Percentiles rank a stretch among this genome's conserved stretches.
Conservation (phyloP, 129 eudicot species). For the Centella asiatica region DNA sequence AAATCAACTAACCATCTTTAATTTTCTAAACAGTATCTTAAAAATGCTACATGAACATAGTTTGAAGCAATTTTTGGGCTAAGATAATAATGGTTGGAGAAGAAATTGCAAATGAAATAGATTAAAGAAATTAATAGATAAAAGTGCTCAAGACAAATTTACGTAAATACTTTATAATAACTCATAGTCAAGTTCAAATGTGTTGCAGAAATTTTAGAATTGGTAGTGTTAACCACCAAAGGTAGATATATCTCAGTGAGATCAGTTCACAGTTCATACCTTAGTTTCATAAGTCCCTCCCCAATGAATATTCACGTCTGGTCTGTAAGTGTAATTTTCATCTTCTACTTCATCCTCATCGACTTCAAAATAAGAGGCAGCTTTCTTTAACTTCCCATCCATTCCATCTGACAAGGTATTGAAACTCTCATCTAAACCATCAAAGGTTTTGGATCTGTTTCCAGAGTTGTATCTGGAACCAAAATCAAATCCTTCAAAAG, state of each 20-base stretch:
- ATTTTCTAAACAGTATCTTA: no score
- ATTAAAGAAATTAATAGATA: no score
- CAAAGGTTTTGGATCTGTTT: constrained; percentile 21
- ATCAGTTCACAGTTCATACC: constrained; percentile 26
- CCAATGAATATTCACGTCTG: constrained; percentile 42
- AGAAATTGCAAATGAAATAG: background rate
- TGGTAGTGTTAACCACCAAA: background rate
- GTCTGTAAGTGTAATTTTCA: constrained; percentile 53
- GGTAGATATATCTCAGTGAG: background rate
- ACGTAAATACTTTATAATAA: no score
- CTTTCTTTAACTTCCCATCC: constrained; percentile 44
- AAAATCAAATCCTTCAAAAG: constrained; percentile 17
- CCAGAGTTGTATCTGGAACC: constrained; percentile 19
- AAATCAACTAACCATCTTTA: no score
- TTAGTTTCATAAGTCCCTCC: constrained; percentile 52
- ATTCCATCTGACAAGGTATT: constrained; percentile 51
- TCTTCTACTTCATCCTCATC: constrained; percentile 38
- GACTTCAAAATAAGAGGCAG: constrained; percentile 45
- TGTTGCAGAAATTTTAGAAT: background rate
- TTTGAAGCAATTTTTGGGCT: no score
- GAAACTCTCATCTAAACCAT: constrained; percentile 44
- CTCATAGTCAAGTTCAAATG: background rate
- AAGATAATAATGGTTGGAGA: no score
- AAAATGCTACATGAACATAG: background rate
- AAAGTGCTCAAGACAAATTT: background rate